Conservation (phyloP, 169 alveolate genomes). For the Toxoplasma gondii region DNA sequence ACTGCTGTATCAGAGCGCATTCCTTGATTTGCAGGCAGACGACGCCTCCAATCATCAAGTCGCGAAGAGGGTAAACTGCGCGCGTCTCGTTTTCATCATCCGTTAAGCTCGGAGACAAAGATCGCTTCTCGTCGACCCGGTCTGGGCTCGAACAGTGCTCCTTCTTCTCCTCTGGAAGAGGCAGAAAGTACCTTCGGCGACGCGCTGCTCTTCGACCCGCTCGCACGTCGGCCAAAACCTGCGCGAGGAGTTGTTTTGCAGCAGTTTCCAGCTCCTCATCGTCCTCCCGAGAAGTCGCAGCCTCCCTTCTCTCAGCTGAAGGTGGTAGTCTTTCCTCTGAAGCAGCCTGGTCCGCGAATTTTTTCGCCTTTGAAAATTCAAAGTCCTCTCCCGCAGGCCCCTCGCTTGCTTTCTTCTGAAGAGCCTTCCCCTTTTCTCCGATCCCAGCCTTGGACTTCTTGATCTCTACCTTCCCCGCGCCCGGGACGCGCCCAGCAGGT, state of each 20-base stretch:
- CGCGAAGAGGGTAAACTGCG: background rate
- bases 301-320: background rate
- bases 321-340: no score
- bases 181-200: background rate
- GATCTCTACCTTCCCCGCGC: background rate
- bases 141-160: background rate
- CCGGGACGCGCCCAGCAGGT: background rate
- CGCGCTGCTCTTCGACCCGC: background rate
- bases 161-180: background rate
- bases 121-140: background rate
- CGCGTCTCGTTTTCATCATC: background rate
- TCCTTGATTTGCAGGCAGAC: conserved; percentile 39
- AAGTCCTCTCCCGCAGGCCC: no score
- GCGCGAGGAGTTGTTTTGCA: background rate
- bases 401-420: no score
- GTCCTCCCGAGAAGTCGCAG: background rate
- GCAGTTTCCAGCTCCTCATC: background rate
- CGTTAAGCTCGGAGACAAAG: background rate
- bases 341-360: no score
- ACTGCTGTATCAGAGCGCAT: conserved; percentile 42
- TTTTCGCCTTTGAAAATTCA: no score
- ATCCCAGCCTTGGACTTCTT: no score
- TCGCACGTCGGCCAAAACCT: background rate
- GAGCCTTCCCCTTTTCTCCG: no score
- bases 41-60: conserved; percentile 26